A percentile compares a stretch with the other conserved stretches of the same genome.
Conservation (phyloP, 441 rosid genomes). For the Syzygium malaccense region DNA sequence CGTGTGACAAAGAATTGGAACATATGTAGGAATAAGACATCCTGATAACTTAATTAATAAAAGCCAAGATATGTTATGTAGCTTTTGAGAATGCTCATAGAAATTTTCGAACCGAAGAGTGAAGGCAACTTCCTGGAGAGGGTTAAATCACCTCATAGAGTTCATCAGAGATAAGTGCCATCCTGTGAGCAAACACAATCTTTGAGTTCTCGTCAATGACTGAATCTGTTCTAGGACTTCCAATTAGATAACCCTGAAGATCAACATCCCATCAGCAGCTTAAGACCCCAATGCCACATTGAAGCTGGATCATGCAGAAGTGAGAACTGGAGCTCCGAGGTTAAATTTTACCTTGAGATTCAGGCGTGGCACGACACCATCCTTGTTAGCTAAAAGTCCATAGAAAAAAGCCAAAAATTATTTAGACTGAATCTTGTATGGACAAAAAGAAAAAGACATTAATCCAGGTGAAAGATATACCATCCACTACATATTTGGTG, state of each 20-base stretch:
- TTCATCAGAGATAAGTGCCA: conserved; percentile 11
- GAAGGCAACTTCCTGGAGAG: background rate
- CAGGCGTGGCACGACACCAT: background rate
- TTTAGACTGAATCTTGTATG: background rate
- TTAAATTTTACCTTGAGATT: background rate
- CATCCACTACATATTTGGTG: background rate
- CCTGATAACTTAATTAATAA: background rate
- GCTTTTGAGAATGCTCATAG: background rate
- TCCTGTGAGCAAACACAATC: conserved; percentile 1
- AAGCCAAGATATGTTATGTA: background rate
- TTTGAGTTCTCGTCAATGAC: conserved; percentile 3
- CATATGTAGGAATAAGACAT: background rate
- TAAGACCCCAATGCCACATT: background rate
- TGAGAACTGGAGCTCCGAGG: background rate
- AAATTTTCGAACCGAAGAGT: background rate
- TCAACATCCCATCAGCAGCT: background rate
- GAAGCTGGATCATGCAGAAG: background rate
- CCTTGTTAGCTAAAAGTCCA: background rate
- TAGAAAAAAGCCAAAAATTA: background rate
- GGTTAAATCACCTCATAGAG: conserved; percentile 1
- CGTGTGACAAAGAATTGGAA: background rate
- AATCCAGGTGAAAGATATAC: background rate
- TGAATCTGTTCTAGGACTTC: conserved; percentile 1
- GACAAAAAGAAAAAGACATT: background rate
- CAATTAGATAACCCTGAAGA: conserved; percentile 1